phyloP scores from a whole-genome alignment of 768 basidiomycete species.

The Lyophyllum atratum region DNA sequence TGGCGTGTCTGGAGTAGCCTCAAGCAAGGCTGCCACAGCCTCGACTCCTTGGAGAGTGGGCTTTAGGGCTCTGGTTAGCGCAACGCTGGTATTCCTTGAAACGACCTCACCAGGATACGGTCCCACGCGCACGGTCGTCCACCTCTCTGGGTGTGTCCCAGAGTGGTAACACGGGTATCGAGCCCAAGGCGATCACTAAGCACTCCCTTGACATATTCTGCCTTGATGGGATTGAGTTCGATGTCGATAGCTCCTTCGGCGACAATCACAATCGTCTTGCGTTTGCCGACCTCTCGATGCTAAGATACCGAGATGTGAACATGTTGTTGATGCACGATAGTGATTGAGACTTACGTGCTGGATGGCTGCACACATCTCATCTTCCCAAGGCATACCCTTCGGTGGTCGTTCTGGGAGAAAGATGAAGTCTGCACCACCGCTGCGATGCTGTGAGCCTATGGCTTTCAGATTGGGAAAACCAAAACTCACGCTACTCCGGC shows the following conservation, averaged over 20 bases:
- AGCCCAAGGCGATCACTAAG: constrained; percentile 84
- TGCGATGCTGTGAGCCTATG: constrained; percentile 24
- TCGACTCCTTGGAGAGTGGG: constrained; percentile 96
- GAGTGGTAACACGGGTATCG: constrained; percentile 94
- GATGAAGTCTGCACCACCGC: constrained; percentile 93
- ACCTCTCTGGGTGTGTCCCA: constrained; percentile 96
- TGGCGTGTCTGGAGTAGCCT: constrained; percentile 85
- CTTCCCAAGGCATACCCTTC: constrained; percentile 78
- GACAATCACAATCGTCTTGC: constrained; percentile 98
- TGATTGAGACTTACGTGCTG: constrained; percentile 55
- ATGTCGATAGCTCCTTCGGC: constrained; percentile 94
- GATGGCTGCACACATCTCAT: constrained; percentile 87
- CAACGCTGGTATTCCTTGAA: background rate
- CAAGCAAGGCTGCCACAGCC: constrained; percentile 86
- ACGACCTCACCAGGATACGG: constrained; percentile 75
- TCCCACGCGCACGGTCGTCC: constrained; percentile 93
- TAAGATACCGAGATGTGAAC: constrained; percentile 29
- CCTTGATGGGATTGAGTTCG: constrained; percentile 87
- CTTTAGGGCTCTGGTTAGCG: constrained; percentile 38
- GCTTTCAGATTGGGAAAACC: background rate
- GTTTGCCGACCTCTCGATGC: constrained; percentile 92
- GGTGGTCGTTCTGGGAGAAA: constrained; percentile 98
- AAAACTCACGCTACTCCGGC: constrained; percentile 81
- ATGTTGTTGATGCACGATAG: background rate
- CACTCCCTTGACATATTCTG: constrained; percentile 89